phyloP scores from a whole-genome alignment of 2,329 filamentous ascomycete genomes.

The Gliomastix tumulicola region DNA sequence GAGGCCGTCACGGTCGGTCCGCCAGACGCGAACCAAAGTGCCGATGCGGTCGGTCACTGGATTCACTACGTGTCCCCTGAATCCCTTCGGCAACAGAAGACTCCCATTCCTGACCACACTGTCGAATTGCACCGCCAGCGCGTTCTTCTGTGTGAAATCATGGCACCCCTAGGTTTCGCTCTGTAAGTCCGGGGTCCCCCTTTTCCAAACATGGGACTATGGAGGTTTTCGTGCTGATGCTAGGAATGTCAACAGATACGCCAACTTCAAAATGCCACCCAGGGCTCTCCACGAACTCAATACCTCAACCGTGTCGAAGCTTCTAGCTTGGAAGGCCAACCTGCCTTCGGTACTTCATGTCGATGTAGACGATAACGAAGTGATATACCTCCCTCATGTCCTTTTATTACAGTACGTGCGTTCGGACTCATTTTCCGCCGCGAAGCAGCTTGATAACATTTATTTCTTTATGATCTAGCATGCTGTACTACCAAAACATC shows the following conservation, averaged over 20 bases:
- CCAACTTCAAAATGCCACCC: neutral
- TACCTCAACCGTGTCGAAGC: slow-evolving; percentile 8
- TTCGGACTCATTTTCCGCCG: too few relatives aligned
- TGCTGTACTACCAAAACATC: slow-evolving; percentile 16
- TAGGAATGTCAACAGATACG: neutral
- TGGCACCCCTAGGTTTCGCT: neutral
- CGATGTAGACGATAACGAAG: slow-evolving; percentile 9
- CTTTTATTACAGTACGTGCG: neutral
- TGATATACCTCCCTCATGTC: slow-evolving; percentile 6
- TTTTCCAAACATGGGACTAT: too few relatives aligned
- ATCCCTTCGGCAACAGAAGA: neutral
- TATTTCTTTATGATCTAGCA: too few relatives aligned
- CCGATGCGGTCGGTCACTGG: slow-evolving; percentile 5
- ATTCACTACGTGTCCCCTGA: neutral
- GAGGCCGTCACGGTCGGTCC: slow-evolving; percentile 14
- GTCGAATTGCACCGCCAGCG: neutral
- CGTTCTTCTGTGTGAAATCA: neutral
- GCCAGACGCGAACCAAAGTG: slow-evolving; percentile 8
- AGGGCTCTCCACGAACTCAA: slow-evolving; percentile 4
- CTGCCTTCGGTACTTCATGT: slow-evolving; percentile 9
- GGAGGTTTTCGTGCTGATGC: too few relatives aligned
- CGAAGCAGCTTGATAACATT: too few relatives aligned
- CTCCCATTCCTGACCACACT: neutral
- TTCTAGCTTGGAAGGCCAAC: slow-evolving; percentile 12
- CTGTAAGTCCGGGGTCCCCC: neutral